Percentiles rank a stretch among this genome's conserved stretches.
Conservation (phyloP, 1,284 basidiomycete genomes). For the Chalciporus piperatoides region DNA sequence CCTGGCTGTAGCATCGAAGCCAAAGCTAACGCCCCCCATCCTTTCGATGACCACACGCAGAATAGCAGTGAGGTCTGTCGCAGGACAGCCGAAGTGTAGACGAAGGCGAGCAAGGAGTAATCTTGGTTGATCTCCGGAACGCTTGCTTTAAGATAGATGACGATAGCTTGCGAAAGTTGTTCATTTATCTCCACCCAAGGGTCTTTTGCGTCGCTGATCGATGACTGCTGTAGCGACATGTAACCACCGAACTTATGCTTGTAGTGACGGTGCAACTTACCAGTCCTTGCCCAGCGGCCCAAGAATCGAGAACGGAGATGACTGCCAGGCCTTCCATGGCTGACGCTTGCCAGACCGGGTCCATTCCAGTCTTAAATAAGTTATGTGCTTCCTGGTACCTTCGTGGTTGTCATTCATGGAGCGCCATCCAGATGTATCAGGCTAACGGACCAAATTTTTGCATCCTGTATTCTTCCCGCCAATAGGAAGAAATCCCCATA, state of each 20-base stretch:
- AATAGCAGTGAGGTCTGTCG: constrained; percentile 70
- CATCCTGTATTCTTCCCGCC: constrained; percentile 77
- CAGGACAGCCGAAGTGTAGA: constrained; percentile 64
- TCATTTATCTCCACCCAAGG: constrained; percentile 69
- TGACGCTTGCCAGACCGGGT: constrained; percentile 84
- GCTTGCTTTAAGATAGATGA: constrained; percentile 57
- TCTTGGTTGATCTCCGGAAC: constrained; percentile 54
- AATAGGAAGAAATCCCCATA: constrained; percentile 87
- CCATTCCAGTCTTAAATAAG: constrained; percentile 67
- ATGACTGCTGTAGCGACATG: constrained; percentile 43
- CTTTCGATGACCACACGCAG: constrained; percentile 80
- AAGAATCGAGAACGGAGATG: constrained; percentile 74
- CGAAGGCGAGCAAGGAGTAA: constrained; percentile 58
- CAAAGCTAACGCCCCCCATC: constrained; percentile 81
- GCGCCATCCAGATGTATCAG: constrained; percentile 13
- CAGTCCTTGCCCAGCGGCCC: constrained; percentile 71
- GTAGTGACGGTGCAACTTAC: constrained; percentile 39
- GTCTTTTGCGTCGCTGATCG: constrained; percentile 48
- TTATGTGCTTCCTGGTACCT: constrained; percentile 85
- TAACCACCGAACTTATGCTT: constrained; percentile 16
- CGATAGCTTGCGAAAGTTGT: constrained; percentile 61
- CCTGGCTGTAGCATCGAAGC: constrained; percentile 68
- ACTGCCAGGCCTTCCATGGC: constrained; percentile 81
- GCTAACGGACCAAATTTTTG: constrained; percentile 64
- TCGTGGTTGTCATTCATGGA: constrained; percentile 25